phyloP scores from a whole-genome alignment of 148 eudicot species.

The Diospyros lotus region DNA sequence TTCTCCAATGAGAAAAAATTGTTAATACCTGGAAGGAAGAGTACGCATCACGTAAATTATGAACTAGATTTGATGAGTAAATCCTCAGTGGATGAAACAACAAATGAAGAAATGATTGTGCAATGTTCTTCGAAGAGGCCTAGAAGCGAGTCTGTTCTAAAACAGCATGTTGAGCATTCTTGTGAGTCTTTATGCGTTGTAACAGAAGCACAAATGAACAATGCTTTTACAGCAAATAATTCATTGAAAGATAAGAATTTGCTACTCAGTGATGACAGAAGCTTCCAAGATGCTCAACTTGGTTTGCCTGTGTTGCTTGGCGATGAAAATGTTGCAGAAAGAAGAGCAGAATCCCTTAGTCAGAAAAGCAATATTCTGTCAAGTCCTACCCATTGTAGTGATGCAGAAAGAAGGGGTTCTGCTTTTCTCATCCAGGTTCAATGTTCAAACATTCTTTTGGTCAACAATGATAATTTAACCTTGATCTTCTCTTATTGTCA shows the following conservation, averaged over 20 bases:
- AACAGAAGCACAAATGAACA: conserved; percentile 15
- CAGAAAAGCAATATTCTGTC: conserved; percentile 24
- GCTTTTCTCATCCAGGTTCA: conserved; percentile 75
- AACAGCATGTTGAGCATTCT: conserved; percentile 18
- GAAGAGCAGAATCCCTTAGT: conserved; percentile 11
- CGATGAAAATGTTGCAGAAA: conserved; percentile 22
- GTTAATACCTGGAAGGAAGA: conserved; percentile 24
- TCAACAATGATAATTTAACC: neutral
- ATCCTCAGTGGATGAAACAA: conserved; percentile 22
- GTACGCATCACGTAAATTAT: conserved; percentile 17
- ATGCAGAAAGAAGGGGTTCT: conserved; percentile 61
- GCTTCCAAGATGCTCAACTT: conserved; percentile 12
- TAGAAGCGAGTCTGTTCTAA: conserved; percentile 32
- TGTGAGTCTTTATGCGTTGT: conserved; percentile 10
- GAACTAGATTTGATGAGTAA: conserved; percentile 33
- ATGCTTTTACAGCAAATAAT: conserved; percentile 4
- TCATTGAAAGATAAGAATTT: conserved; percentile 17
- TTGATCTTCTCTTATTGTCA: neutral
- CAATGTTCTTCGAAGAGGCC: conserved; percentile 53
- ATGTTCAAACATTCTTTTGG: conserved; percentile 9
- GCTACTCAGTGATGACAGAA: conserved; percentile 17
- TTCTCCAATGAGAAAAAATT: conserved; percentile 23
- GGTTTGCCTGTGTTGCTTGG: conserved; percentile 17
- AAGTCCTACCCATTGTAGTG: conserved; percentile 33
- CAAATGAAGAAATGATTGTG: conserved; percentile 21